These are phyloP conservation scores for Golovinomyces cichoracearum DNA, from an alignment of 2,329 filamentous ascomycete species.

Conservation along the genomic window DNA sequence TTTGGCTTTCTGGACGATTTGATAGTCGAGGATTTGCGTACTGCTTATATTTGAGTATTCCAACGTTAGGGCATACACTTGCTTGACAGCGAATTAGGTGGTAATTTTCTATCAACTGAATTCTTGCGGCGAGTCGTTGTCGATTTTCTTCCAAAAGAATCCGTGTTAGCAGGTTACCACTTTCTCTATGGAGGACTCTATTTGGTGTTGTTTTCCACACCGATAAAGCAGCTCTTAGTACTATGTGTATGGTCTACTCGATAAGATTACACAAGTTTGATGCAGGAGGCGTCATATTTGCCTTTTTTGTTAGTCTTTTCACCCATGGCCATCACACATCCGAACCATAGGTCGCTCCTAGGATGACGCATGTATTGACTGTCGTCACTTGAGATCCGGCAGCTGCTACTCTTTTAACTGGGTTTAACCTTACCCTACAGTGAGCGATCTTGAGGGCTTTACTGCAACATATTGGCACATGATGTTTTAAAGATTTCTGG, in stretches of 20 bases:
- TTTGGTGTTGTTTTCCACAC: neutral
- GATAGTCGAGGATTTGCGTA: neutral
- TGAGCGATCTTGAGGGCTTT: neutral
- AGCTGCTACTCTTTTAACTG: neutral
- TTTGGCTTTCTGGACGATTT: neutral
- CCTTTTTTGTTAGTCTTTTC: too few relatives aligned
- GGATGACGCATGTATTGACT: neutral
- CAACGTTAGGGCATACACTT: neutral
- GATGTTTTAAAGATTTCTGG: neutral
- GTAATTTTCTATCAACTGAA: neutral
- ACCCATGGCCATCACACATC: neutral
- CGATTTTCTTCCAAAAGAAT: neutral
- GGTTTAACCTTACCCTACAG: neutral
- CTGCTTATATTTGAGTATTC: neutral
- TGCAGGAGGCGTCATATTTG: too few relatives aligned
- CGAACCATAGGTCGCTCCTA: neutral
- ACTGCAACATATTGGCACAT: neutral
- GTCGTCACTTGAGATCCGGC: neutral
- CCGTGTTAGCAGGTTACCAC: neutral
- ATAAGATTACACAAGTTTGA: too few relatives aligned
- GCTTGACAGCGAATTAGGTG: neutral
- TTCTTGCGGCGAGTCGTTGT: neutral
- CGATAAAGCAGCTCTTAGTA: neutral
- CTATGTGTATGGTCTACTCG: too few relatives aligned
- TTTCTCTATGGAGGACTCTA: neutral